A percentile compares a stretch with the other conserved stretches of the same genome.
Conservation (phyloP, 345 rosid species). For the Stellera chamaejasme region DNA sequence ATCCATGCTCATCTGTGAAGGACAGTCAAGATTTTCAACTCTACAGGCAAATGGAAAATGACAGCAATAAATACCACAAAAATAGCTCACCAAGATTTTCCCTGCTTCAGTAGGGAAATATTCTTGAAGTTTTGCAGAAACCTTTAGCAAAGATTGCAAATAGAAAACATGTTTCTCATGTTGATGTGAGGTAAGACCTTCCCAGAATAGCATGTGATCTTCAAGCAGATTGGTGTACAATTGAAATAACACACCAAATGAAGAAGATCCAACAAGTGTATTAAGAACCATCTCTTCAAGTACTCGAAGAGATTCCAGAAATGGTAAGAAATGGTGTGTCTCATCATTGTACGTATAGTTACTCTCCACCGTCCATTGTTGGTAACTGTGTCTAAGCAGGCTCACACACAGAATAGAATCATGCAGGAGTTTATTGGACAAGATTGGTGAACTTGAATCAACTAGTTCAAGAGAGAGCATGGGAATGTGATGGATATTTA, state of each 20-base stretch:
- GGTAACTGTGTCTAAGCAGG: constrained; percentile 53
- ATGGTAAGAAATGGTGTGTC: constrained; percentile 27
- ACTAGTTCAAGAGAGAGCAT: constrained; percentile 57
- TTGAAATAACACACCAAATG: constrained; percentile 33
- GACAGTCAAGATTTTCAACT: constrained; percentile 15
- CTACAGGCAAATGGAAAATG: constrained; percentile 4
- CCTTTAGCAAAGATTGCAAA: constrained; percentile 60
- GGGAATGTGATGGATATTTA: constrained; percentile 38
- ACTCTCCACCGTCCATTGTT: constrained; percentile 65
- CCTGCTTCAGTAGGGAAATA: constrained; percentile 45
- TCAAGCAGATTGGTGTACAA: constrained; percentile 50
- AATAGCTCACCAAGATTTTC: constrained; percentile 46
- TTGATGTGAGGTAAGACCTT: constrained; percentile 36
- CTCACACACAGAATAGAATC: constrained; percentile 53
- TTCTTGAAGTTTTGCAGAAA: constrained; percentile 37
- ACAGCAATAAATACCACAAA: neutral
- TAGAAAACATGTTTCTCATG: constrained; percentile 40
- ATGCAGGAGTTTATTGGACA: constrained; percentile 22
- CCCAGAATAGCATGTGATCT: constrained; percentile 68
- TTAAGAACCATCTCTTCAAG: constrained; percentile 55
- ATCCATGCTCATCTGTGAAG: constrained; percentile 44
- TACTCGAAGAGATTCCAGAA: constrained; percentile 46
- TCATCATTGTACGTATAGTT: constrained; percentile 26
- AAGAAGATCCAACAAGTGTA: constrained; percentile 44
- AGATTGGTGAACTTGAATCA: constrained; percentile 31